Evolutionary conservation across 2,329 filamentous ascomycete genomes (phyloP).

Genomic region (Penicillium sp.): DNA sequence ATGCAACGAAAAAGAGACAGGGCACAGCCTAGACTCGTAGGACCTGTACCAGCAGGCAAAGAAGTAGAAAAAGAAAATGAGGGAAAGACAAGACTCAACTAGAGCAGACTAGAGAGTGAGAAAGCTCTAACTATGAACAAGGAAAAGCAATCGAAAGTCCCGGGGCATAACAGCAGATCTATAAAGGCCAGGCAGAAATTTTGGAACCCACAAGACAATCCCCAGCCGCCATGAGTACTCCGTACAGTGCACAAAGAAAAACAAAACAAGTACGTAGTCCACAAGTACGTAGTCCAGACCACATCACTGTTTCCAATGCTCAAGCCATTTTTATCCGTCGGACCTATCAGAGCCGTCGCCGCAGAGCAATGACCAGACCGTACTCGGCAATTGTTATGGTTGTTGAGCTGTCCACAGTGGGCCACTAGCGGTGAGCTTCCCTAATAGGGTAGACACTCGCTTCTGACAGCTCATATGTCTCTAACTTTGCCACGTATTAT

Average conservation of each 20-base stretch:
- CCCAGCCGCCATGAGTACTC: not conserved
- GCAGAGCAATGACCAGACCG: constrained; percentile 7
- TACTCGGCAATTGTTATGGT: constrained; percentile 3
- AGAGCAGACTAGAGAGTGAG: constrained; percentile 3
- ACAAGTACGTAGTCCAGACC: not conserved
- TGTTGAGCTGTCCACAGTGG: constrained; percentile 12
- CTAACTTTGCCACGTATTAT: constrained; percentile 14
- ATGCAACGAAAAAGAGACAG: constrained; percentile 4
- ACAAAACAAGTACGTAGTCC: not conserved
- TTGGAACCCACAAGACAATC: not conserved
- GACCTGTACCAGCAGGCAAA: constrained; percentile 5
- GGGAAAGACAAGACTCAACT: constrained; percentile 4
- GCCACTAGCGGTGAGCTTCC: constrained; percentile 6
- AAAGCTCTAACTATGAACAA: constrained; percentile 7
- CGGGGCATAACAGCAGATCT: constrained; percentile 12
- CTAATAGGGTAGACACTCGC: not conserved
- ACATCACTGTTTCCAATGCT: constrained; percentile 7
- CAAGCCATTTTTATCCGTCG: not conserved
- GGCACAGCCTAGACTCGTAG: constrained; percentile 5
- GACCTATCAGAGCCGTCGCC: constrained; percentile 15
- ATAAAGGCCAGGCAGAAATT: constrained; percentile 12
- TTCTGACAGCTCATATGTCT: constrained; percentile 18
- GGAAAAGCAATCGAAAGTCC: constrained; percentile 1
- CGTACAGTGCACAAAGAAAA: not conserved
- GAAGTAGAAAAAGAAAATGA: constrained; percentile 11